Evolutionary conservation across 208 protist genomes (phyloP).

Genomic region (Blastocrithidia nonstop): DNA sequence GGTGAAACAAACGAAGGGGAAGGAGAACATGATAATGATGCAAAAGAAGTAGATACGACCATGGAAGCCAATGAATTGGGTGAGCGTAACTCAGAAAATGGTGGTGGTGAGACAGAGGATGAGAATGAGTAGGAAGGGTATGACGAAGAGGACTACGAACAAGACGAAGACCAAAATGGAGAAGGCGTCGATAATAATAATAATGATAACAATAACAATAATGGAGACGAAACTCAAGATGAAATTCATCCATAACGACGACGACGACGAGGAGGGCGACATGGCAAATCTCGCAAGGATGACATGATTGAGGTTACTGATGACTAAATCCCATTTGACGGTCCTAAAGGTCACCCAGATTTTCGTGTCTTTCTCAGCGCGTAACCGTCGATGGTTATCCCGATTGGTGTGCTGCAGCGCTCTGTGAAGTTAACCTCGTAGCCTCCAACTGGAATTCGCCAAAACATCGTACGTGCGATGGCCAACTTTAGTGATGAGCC

Average conservation of each 20-base stretch:
- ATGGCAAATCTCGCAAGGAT: no score
- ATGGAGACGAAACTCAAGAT: no score
- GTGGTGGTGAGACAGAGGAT: slow-evolving; percentile 5
- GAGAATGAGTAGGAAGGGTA: slow-evolving; percentile 12
- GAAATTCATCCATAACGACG: neutral
- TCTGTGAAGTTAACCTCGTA: slow-evolving; percentile 99
- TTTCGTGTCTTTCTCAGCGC: slow-evolving; percentile 97
- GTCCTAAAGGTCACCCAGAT: slow-evolving; percentile 82
- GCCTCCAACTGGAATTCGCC: slow-evolving; percentile 92
- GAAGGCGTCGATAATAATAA: no score
- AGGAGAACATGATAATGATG: slow-evolving; percentile 7
- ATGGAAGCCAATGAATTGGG: neutral
- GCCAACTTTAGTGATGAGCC: slow-evolving; percentile 92
- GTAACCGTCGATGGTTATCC: slow-evolving; percentile 92
- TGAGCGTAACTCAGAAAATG: no score
- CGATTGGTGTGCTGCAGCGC: slow-evolving; percentile 93
- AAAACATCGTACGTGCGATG: slow-evolving; percentile 94
- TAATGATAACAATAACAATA: no score
- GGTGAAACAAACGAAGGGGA: slow-evolving; percentile 9
- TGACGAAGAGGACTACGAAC: slow-evolving; percentile 6
- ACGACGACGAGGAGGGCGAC: slow-evolving; percentile 7
- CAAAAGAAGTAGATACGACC: neutral
- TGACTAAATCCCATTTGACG: slow-evolving; percentile 85
- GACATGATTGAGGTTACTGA: slow-evolving; percentile 56
- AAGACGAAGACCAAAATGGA: slow-evolving; percentile 6